phyloP scores from a whole-genome alignment of 2,329 filamentous ascomycete genomes.

The Ceratocystiopsis minuta region DNA sequence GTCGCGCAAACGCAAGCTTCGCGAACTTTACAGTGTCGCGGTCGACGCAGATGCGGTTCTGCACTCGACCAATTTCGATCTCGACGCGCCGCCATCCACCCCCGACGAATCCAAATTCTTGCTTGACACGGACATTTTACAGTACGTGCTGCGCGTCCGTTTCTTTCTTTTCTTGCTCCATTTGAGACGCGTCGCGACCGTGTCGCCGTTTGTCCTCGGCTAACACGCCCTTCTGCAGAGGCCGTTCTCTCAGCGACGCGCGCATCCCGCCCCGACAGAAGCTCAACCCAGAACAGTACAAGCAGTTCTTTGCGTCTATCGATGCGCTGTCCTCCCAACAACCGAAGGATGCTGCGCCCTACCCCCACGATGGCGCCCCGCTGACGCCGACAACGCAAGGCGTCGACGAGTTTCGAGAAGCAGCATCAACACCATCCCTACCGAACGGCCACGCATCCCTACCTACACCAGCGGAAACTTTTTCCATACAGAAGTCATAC shows the following conservation, averaged over 20 bases:
- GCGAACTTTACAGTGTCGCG: conserved; percentile 68
- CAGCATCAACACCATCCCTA: no score
- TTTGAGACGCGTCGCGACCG: not conserved
- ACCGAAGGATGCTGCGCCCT: no score
- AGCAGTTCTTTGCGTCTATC: conserved; percentile 17
- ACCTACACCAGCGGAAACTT: no score
- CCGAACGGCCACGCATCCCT: no score
- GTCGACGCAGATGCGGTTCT: conserved; percentile 47
- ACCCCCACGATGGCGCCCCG: no score
- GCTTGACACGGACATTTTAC: conserved; percentile 37
- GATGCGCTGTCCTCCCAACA: conserved; percentile 11
- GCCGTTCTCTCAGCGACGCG: conserved; percentile 31
- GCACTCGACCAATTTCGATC: conserved; percentile 36
- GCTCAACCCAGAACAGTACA: conserved; percentile 25
- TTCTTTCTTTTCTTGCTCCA: conserved; percentile 5
- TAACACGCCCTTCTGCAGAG: conserved; percentile 18
- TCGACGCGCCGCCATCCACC: conserved; percentile 35
- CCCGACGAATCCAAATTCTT: conserved; percentile 37
- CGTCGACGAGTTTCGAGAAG: no score
- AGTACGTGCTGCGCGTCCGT: conserved; percentile 28
- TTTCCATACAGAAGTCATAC: no score
- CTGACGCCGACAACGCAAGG: no score
- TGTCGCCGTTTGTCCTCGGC: not conserved
- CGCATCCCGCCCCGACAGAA: conserved; percentile 32
- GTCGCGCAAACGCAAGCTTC: conserved; percentile 81